Percentiles rank a stretch among this genome's conserved stretches.
Conservation (phyloP, 179 eudicot genomes). For the Heliamphora ciliata region DNA sequence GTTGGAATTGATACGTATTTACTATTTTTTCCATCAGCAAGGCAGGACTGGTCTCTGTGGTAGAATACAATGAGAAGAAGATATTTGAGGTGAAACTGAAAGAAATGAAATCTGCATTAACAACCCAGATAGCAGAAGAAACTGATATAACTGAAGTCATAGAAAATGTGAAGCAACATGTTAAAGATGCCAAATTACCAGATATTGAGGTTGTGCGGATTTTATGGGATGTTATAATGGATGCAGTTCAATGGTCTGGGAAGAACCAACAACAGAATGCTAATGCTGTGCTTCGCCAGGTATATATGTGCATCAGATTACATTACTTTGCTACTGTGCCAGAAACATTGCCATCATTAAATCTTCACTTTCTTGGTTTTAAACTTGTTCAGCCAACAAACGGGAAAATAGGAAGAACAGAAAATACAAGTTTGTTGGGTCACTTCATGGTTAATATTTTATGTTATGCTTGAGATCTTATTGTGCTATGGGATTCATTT, state of each 20-base stretch:
- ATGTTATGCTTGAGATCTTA: not conserved
- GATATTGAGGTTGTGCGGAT: conserved; percentile 82
- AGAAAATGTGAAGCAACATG: conserved; percentile 77
- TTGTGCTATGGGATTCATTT: not conserved
- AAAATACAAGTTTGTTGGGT: not conserved
- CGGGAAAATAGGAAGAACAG: not conserved
- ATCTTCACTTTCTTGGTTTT: not conserved
- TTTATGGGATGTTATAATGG: conserved; percentile 96
- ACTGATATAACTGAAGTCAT: conserved; percentile 80
- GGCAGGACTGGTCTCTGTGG: conserved; percentile 68
- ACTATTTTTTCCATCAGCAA: conserved; percentile 38
- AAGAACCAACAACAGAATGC: conserved; percentile 99
- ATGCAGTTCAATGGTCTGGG: conserved; percentile 98
- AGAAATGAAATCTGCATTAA: conserved; percentile 86
- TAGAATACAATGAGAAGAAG: conserved; percentile 87
- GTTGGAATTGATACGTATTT: not conserved
- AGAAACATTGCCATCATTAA: not conserved
- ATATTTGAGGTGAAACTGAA: conserved; percentile 83
- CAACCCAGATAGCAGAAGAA: conserved; percentile 83
- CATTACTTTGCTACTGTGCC: not conserved
- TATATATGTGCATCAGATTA: conserved; percentile 16
- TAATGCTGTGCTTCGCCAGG: conserved; percentile 90
- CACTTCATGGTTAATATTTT: not conserved
- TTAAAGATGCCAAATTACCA: conserved; percentile 87
- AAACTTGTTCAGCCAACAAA: not conserved